A percentile compares a stretch with the other conserved stretches of the same genome.
Conservation (phyloP, 2,329 filamentous ascomycete species). For the Diaporthe australafricana region DNA sequence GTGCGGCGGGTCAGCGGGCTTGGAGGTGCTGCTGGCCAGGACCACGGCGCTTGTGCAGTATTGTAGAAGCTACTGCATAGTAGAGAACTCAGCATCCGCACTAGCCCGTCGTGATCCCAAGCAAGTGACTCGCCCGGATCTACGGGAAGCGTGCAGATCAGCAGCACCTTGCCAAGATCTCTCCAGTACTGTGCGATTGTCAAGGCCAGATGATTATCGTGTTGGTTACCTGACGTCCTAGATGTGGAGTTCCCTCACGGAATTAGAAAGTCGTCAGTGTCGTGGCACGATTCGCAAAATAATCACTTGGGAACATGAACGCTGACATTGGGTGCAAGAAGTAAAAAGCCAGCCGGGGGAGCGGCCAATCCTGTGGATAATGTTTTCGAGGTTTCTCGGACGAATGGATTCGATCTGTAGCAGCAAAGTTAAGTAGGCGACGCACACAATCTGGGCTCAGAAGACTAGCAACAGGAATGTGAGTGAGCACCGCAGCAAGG, state of each 20-base stretch:
- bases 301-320: no score
- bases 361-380: constrained; percentile 9
- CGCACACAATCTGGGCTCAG: no score
- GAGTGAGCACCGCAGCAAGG: background rate
- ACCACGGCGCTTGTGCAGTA: background rate
- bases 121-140: constrained; percentile 3
- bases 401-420: constrained; percentile 7
- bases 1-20: background rate
- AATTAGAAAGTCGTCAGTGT: background rate
- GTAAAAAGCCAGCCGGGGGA: background rate
- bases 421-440: background rate
- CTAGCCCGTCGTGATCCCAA: background rate
- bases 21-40: background rate
- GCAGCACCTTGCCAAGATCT: constrained; percentile 1
- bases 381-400: background rate
- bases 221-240: background rate
- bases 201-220: background rate
- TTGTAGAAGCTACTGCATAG: constrained; percentile 7
- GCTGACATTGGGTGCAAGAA: background rate
- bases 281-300: background rate
- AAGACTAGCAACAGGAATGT: no score
- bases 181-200: background rate
- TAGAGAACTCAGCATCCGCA: background rate
- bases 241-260: no score
- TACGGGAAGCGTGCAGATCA: constrained; percentile 22